Base-by-base conservation (phyloP, 345 rosid species). In the Luvunga scandens region DNA sequence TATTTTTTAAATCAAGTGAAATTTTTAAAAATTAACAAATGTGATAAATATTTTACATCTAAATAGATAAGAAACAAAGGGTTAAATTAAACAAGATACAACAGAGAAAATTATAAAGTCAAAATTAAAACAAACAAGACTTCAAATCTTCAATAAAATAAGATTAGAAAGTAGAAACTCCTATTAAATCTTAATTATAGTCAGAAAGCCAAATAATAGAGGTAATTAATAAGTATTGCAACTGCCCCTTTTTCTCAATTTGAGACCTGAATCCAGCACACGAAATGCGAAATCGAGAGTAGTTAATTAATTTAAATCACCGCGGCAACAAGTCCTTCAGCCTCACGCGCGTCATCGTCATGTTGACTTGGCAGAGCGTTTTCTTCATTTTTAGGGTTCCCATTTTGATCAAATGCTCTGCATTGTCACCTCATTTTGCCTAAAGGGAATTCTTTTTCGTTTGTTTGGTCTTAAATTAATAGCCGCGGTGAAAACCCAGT, bases 341-440 rank as follows among this genome's bases (percentile, higher is more conserved):
- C 50, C 61, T 16, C 45, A 33, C n/a, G 25, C 75, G 60, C 81
- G 78, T 12, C 4, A 13, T 45, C 50, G 16, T 45, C 50, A 45
- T 13, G 18, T 73, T 72, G 81, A 81, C 81, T 77, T 28, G 25
- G 59, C 69, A 34, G 9, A n/a, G 8, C 56, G 36, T 18, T 60
- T 72, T 73, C n/a, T 59, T 50, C 73, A 53, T 63, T 39, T 19
- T 13, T 66, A 55, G 77, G 66, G 72, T 71, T 72, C 66, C 53
- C 30, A 45, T 18, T 72, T 57, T 72, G 42, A 24, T 24, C 16
- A 18, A 27, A 57, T 79, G 31, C 24, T 48, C 62, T 79, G 30
- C 71, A 50, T 78, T 72, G 5, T 1, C 66, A 31, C 30, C 33
- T 9, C 19, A 24, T 31, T 66, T 66, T 7, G 9, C 45, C 25